A percentile compares a stretch with the other conserved stretches of the same genome.
These are phyloP conservation scores for Kodamaea sagamina DNA, from an alignment of 805 yeast genomes.

Conservation along the genomic window DNA sequence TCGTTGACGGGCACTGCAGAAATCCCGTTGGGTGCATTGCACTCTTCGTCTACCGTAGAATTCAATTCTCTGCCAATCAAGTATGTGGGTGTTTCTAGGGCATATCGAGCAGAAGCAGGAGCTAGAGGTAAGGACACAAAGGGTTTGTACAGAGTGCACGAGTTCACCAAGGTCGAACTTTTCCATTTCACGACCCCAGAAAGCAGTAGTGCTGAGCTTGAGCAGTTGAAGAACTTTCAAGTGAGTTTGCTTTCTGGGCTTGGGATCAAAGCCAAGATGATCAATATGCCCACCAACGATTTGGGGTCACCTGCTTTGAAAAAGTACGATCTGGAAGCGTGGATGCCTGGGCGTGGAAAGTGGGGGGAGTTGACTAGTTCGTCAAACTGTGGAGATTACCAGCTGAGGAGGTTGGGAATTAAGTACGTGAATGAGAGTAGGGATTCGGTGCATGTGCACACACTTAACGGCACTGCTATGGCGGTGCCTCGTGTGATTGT, in stretches of 20 bases:
- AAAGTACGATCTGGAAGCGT: constrained; percentile 92
- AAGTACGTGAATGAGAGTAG: constrained; percentile 42
- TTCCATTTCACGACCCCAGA: constrained; percentile 67
- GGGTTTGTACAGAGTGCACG: constrained; percentile 93
- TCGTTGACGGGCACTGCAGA: constrained; percentile 95
- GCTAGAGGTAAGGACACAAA: constrained; percentile 91
- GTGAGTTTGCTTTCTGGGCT: constrained; percentile 59
- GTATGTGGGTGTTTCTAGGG: constrained; percentile 78
- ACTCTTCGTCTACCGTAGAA: constrained; percentile 51
- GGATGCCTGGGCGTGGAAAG: constrained; percentile 94
- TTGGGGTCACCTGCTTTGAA: constrained; percentile 91
- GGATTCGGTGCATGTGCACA: constrained; percentile 58
- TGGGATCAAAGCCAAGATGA: constrained; percentile 77
- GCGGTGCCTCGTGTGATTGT: constrained; percentile 91
- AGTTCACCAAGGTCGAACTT: constrained; percentile 91
- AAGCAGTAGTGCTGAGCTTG: constrained; percentile 52
- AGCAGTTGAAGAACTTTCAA: constrained; percentile 65
- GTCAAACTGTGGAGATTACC: constrained; percentile 91
- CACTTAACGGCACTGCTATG: constrained; percentile 93
- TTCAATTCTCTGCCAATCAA: constrained; percentile 51
- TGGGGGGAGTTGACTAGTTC: constrained; percentile 95
- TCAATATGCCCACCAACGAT: constrained; percentile 88
- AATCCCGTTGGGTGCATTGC: constrained; percentile 84
- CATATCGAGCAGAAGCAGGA: constrained; percentile 96
- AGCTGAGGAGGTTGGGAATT: constrained; percentile 79